Percentiles rank a stretch among this genome's conserved stretches.
Evolutionary conservation across 2,329 filamentous ascomycete species (phyloP).

Genomic region (Keithomyces neogunnii): DNA sequence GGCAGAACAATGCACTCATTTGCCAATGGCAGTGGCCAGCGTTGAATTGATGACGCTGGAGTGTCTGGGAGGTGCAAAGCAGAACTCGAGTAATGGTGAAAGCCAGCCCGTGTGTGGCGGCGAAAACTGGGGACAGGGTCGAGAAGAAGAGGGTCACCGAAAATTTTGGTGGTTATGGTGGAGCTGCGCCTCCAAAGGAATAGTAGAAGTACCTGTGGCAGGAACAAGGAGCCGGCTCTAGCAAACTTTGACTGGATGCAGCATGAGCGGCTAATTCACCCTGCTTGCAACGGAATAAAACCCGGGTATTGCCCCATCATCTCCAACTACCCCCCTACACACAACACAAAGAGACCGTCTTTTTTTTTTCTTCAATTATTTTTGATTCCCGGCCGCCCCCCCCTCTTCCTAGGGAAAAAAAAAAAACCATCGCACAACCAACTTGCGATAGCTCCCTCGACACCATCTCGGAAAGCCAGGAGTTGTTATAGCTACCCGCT

Average conservation of each 20-base stretch:
- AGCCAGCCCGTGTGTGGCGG: not conserved
- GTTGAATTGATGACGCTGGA: not conserved
- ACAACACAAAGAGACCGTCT: not conserved
- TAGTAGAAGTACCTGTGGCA: not conserved
- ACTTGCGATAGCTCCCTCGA: not conserved
- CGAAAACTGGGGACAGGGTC: not conserved
- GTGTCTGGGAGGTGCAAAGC: not conserved
- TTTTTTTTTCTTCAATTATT: too few relatives aligned
- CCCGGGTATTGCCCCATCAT: slow-evolving; percentile 2
- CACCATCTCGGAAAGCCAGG: not conserved
- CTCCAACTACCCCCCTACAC: not conserved
- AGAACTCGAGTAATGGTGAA: not conserved
- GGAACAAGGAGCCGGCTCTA: not conserved
- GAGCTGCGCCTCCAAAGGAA: not conserved
- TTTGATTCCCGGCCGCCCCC: too few relatives aligned
- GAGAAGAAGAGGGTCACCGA: not conserved
- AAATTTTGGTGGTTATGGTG: slow-evolving; percentile 1
- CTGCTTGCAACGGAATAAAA: slow-evolving; percentile 3
- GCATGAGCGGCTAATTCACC: not conserved
- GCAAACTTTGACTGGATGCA: not conserved
- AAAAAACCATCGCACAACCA: not conserved
- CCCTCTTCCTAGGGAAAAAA: too few relatives aligned
- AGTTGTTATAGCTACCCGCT: not conserved
- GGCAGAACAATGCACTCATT: not conserved
- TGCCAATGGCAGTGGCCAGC: not conserved